Conservation (phyloP, 306 rosid species). For the Pyrus communis region DNA sequence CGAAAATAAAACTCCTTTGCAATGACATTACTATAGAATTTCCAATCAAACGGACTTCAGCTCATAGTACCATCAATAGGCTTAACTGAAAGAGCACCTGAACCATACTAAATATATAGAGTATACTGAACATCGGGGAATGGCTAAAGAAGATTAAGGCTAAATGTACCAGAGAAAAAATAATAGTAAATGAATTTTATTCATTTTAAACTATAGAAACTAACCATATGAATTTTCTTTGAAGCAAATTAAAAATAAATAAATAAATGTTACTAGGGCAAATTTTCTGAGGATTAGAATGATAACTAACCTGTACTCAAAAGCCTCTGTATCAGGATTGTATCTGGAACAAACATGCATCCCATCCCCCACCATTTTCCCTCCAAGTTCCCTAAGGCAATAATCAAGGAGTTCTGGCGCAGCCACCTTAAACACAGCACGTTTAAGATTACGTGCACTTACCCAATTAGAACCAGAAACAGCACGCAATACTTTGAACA, state of each 20-base stretch:
- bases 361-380: conserved; percentile 61
- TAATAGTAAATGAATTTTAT: no score
- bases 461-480: conserved; percentile 89
- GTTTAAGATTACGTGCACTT: conserved; percentile 63
- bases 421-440: conserved; percentile 75
- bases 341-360: conserved; percentile 59
- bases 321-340: conserved; percentile 61
- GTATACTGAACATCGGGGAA: not conserved
- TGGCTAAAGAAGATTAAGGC: not conserved
- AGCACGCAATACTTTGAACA: conserved; percentile 85
- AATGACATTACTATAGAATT: not conserved
- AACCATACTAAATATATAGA: not conserved
- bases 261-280: not conserved
- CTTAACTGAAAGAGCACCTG: not conserved
- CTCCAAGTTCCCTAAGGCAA: conserved; percentile 75
- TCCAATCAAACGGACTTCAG: not conserved
- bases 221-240: not conserved
- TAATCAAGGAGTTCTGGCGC: conserved; percentile 74
- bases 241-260: not conserved
- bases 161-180: not conserved
- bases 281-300: not conserved
- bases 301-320: conserved; percentile 66
- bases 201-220: not conserved
- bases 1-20: not conserved
- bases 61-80: not conserved